Evolutionary conservation across 441 rosid genomes (phyloP).

Genomic region (Bocquillonia castaneifolia): DNA sequence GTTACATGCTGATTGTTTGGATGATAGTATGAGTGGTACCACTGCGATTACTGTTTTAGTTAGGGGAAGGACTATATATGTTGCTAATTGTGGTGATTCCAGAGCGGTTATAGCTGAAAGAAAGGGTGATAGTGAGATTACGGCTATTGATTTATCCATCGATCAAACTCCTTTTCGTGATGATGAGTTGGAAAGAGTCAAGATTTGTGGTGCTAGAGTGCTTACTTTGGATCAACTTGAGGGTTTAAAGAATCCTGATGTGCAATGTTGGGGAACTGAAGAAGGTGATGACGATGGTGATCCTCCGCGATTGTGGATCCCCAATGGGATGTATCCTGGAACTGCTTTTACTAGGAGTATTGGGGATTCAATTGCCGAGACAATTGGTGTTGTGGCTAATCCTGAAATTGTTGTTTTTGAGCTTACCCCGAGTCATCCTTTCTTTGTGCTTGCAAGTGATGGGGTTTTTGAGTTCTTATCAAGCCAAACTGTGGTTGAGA

Average conservation of each 20-base stretch:
- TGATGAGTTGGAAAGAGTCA: conserved; percentile 88
- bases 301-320: conserved; percentile 96
- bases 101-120: conserved; percentile 87
- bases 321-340: conserved; percentile 97
- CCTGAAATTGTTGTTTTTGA: conserved; percentile 93
- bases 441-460: conserved; percentile 98
- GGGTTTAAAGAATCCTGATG: conserved; percentile 90
- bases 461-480: conserved; percentile 98
- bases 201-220: conserved; percentile 92
- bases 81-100: conserved; percentile 91
- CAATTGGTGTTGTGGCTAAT: conserved; percentile 94
- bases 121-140: conserved; percentile 58
- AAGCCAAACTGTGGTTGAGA: conserved; percentile 93
- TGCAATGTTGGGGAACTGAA: conserved; percentile 96
- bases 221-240: conserved; percentile 97
- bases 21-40: conserved; percentile 99
- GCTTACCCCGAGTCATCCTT: conserved; percentile 74
- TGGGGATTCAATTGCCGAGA: conserved; percentile 94
- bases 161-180: conserved; percentile 92
- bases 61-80: conserved; percentile 74
- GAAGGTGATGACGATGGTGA: conserved; percentile 95
- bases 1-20: conserved; percentile 66
- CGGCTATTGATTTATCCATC: conserved; percentile 80
- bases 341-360: conserved; percentile 97
- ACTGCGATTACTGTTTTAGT: conserved; percentile 92